Conservation (phyloP, 2,329 filamentous ascomycete genomes). For the Xylaria sp. region DNA sequence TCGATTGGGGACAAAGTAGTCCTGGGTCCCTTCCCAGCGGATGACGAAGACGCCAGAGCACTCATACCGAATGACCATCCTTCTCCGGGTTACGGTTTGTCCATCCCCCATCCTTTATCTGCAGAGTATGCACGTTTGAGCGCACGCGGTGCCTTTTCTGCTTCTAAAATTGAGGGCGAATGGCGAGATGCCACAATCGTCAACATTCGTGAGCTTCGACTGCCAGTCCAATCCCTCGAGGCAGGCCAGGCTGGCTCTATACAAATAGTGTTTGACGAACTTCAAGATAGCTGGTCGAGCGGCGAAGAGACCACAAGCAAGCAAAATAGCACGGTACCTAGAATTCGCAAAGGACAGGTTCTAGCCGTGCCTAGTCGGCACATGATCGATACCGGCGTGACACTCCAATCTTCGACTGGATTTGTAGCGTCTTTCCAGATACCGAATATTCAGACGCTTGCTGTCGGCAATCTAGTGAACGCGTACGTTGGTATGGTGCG, state of each 20-base stretch:
- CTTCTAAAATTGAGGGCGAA: slow-evolving; percentile 53
- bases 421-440: slow-evolving; percentile 68
- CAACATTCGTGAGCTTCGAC: slow-evolving; percentile 80
- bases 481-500: slow-evolving; percentile 85
- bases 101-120: slow-evolving; percentile 49
- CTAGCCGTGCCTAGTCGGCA: slow-evolving; percentile 58
- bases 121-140: slow-evolving; percentile 48
- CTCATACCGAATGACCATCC: slow-evolving; percentile 42
- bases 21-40: slow-evolving; percentile 69
- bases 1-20: slow-evolving; percentile 72
- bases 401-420: slow-evolving; percentile 60
- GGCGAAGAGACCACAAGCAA: slow-evolving; percentile 27
- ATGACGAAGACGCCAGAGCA: slow-evolving; percentile 43
- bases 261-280: slow-evolving; percentile 61
- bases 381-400: slow-evolving; percentile 51
- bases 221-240: slow-evolving; percentile 71
- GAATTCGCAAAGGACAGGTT: slow-evolving; percentile 76
- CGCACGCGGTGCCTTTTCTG: slow-evolving; percentile 48
- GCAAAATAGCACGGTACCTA: slow-evolving; percentile 33
- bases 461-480: slow-evolving; percentile 65
- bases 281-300: slow-evolving; percentile 32
- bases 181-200: slow-evolving; percentile 79
- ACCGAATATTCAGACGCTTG: slow-evolving; percentile 56
- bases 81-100: slow-evolving; percentile 45
- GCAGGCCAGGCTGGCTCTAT: slow-evolving; percentile 86